Evolutionary conservation across 345 rosid genomes (phyloP).

Genomic region (Murraya paniculata): DNA sequence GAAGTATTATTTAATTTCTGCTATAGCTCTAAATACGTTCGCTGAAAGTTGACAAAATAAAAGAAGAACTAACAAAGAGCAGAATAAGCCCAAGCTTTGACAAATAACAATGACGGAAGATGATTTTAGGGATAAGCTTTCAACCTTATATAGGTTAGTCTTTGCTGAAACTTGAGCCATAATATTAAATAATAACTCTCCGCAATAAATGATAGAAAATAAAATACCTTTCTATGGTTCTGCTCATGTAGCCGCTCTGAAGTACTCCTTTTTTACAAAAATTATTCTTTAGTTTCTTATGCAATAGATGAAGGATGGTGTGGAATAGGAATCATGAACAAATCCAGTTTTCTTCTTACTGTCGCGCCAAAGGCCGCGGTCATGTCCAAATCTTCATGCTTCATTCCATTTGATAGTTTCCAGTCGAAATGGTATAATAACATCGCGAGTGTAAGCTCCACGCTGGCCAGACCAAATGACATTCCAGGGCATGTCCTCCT

Average conservation of each 20-base stretch:
- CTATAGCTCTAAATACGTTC: too few relatives aligned
- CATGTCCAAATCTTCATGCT: slow-evolving; percentile 37
- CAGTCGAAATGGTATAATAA: slow-evolving; percentile 45
- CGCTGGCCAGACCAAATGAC: slow-evolving; percentile 11
- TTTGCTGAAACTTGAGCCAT: too few relatives aligned
- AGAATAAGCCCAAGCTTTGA: too few relatives aligned
- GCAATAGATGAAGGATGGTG: background rate
- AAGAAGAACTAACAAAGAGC: too few relatives aligned
- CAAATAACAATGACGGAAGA: too few relatives aligned
- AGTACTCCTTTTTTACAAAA: too few relatives aligned
- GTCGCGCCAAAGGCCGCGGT: slow-evolving; percentile 29
- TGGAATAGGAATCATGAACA: slow-evolving; percentile 13
- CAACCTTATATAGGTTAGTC: too few relatives aligned
- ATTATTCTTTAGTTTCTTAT: background rate
- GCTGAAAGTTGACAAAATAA: too few relatives aligned
- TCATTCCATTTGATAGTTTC: slow-evolving; percentile 32
- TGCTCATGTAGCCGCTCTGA: too few relatives aligned
- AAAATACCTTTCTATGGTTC: background rate
- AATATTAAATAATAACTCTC: too few relatives aligned
- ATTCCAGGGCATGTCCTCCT: slow-evolving; percentile 34
- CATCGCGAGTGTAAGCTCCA: slow-evolving; percentile 23
- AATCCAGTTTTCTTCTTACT: slow-evolving; percentile 17
- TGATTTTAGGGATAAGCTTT: too few relatives aligned
- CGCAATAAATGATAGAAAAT: background rate
- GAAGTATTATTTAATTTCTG: too few relatives aligned